Conservation (phyloP, 208 protist species). For the Wallacemonas sp. region DNA sequence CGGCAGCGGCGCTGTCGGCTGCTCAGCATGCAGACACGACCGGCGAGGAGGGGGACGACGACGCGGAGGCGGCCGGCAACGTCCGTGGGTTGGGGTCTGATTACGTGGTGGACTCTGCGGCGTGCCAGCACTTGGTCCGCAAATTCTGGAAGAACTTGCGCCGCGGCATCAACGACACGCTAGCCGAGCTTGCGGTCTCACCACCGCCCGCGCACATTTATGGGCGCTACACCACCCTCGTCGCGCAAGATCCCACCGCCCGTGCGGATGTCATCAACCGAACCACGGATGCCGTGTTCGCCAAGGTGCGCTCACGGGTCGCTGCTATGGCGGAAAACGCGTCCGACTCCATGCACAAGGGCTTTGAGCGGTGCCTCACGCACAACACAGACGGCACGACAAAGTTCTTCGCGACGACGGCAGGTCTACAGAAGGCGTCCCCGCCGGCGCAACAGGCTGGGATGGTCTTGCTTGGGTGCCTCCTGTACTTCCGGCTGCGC, state of each 20-base stretch:
- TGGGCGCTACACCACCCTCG: constrained; percentile 45
- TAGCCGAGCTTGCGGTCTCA: constrained; percentile 24
- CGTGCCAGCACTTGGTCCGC: constrained; percentile 45
- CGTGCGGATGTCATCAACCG: constrained; percentile 44
- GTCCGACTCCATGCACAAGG: constrained; percentile 69
- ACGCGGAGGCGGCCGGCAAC: background rate
- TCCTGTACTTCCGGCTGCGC: constrained; percentile 81
- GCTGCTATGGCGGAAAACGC: constrained; percentile 72
- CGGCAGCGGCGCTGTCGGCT: background rate
- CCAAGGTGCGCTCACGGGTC: constrained; percentile 59
- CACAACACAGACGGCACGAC: constrained; percentile 70
- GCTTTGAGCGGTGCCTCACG: constrained; percentile 71
- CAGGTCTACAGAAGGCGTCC: constrained; percentile 54
- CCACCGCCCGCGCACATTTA: constrained; percentile 39
- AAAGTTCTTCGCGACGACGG: constrained; percentile 68
- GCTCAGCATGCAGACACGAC: background rate
- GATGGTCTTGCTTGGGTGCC: constrained; percentile 55
- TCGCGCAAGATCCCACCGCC: constrained; percentile 53
- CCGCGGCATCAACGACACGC: constrained; percentile 28
- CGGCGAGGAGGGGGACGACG: constrained; percentile 8
- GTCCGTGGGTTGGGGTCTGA: background rate
- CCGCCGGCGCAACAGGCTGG: constrained; percentile 63
- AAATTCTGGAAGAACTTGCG: constrained; percentile 68
- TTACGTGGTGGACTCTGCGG: constrained; percentile 39
- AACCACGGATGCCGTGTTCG: constrained; percentile 53